Evolutionary conservation across 306 rosid genomes (phyloP), one percentile per base, ranked within the genome.

Genomic region (Malus fusca): DNA sequence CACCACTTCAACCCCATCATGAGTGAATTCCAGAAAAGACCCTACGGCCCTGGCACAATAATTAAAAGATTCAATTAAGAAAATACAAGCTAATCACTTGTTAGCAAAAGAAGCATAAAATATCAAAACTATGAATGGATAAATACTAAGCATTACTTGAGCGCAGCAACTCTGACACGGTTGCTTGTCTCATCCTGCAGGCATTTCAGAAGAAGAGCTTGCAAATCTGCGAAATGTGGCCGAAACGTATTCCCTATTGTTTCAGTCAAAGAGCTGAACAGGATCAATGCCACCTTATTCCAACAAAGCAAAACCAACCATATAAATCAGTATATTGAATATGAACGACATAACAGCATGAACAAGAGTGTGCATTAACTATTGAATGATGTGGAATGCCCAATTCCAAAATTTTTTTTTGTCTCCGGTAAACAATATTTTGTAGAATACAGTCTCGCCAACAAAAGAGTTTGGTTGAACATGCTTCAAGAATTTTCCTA

Each of bases 231-330:
- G 18, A 92, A 92, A 87, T 92, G 88, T 0, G 98, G 99, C 55
- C 83, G 90, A 82, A 96, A 96, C 6, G 97, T 70, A 73, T 81
- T 87, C 84, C 99, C 99, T 63, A 90, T 88, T 52, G 99, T 96
- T 90, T 96, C 99, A 31, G 99, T 96, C 77, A 96, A 84, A 52
- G 99, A 96, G 82, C 99, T 92, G 91, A 96, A 96, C 73, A 96
- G 97, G 83, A 96, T 90, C 82, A 96, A 85, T 21, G 98, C 97
- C 82, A 96, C 99, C 99, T 96, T 78, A 53, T 74, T 84, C 73
- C 81, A 83, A 82, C 71, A 82, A 84, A 82, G 60, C 48, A 77
- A 76, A 75, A 64, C 11, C 79, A 60, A 28, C 58, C 51, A 22
- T 56, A 84, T 68, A 77, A 26, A 58, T 69, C 72, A 86, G 82